These are phyloP conservation scores for Flammula alnicola DNA, from an alignment of 1,284 basidiomycete genomes.

Conservation along the genomic window DNA sequence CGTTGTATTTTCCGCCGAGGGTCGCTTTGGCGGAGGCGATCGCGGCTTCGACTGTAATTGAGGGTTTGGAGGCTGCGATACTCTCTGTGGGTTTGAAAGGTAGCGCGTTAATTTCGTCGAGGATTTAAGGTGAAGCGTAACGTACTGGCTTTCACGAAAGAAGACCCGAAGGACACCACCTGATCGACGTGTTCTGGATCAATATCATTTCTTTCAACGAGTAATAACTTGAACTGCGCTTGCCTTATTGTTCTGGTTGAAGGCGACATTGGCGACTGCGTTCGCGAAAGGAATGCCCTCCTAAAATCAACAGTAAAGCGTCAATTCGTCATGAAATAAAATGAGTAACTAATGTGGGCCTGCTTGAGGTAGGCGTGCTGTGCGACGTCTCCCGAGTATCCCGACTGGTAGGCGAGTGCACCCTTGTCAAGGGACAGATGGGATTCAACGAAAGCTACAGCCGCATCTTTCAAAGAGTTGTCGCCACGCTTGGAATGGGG, in stretches of 20 bases:
- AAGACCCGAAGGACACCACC: constrained; percentile 52
- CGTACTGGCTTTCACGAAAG: constrained; percentile 32
- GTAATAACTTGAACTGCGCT: too few relatives aligned
- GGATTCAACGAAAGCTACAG: constrained; percentile 37
- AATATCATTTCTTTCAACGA: too few relatives aligned
- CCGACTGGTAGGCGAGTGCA: constrained; percentile 33
- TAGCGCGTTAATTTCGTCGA: too few relatives aligned
- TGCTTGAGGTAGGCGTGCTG: constrained; percentile 40
- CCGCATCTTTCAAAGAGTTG: constrained; percentile 15
- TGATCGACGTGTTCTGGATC: too few relatives aligned
- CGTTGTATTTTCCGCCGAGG: constrained; percentile 36
- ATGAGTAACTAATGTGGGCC: constrained; percentile 35
- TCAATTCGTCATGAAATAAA: neutral
- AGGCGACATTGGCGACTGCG: constrained; percentile 52
- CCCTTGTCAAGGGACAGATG: constrained; percentile 34
- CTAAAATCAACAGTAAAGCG: constrained; percentile 27
- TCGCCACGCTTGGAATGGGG: constrained; percentile 36
- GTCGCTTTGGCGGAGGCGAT: constrained; percentile 33
- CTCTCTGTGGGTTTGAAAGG: neutral
- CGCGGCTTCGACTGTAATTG: constrained; percentile 16
- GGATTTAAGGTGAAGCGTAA: too few relatives aligned
- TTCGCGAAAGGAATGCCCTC: constrained; percentile 45
- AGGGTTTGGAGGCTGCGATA: constrained; percentile 11
- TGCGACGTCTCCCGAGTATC: constrained; percentile 33
- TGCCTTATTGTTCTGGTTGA: too few relatives aligned